Conservation (phyloP, 2,329 filamentous ascomycete genomes). For the Fusarium camptoceras region DNA sequence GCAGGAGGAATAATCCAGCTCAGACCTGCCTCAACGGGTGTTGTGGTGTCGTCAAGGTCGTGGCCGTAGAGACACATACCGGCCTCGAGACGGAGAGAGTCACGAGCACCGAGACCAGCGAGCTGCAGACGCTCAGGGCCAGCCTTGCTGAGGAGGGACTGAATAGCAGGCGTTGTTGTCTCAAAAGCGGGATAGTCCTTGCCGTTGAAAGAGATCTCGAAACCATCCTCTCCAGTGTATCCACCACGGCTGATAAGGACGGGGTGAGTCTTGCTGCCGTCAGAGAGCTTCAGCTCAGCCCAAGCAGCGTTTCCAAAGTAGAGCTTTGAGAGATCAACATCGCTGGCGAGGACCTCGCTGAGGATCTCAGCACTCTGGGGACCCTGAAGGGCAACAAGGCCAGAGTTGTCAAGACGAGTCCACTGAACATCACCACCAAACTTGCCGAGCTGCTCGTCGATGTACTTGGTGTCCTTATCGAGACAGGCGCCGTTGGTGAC, state of each 20-base stretch:
- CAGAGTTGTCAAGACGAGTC: constrained; percentile 77
- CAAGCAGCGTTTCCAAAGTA: constrained; percentile 84
- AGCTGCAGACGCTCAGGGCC: constrained; percentile 74
- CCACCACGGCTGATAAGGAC: constrained; percentile 84
- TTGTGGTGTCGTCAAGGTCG: constrained; percentile 84
- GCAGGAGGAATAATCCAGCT: constrained; percentile 87
- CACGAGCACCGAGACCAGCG: constrained; percentile 89
- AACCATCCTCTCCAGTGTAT: constrained; percentile 98
- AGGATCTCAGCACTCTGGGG: constrained; percentile 80
- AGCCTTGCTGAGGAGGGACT: constrained; percentile 75
- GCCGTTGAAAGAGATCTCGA: constrained; percentile 85
- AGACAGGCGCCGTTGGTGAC: constrained; percentile 95
- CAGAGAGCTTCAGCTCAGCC: constrained; percentile 72
- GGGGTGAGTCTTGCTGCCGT: constrained; percentile 56
- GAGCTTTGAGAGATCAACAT: constrained; percentile 71
- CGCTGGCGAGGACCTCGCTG: constrained; percentile 67
- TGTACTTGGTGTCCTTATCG: constrained; percentile 85
- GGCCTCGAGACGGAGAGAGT: constrained; percentile 92
- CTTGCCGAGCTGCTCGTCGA: constrained; percentile 74
- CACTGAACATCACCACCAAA: constrained; percentile 70
- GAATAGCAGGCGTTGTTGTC: constrained; percentile 67
- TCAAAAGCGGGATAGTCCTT: constrained; percentile 56
- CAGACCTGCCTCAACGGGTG: constrained; percentile 68
- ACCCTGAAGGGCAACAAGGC: constrained; percentile 90
- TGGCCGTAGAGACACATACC: constrained; percentile 99